Base-by-base conservation (phyloP, 257 asterid genomes). In the Solanum sparsipilum region DNA sequence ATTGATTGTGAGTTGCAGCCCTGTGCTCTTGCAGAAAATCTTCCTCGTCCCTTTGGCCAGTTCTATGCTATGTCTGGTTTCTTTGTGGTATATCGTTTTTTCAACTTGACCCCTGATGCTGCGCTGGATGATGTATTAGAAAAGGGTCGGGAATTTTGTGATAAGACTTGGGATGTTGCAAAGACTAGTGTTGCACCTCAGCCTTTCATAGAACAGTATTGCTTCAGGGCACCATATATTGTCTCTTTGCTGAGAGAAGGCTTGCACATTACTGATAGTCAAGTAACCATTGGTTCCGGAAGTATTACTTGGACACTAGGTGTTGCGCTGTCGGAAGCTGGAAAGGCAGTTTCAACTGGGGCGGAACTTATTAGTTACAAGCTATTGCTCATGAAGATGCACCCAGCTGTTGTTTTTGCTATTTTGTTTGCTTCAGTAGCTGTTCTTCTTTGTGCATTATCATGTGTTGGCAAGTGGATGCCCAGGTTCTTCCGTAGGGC, bases 301-400 rank as follows among this genome's bases (percentile, higher is more conserved):
- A 96, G 99, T 91, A 94, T 96, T 87, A 95, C 99, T 70, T 96
- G 99, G 99, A 95, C 99, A 21, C 95, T 95, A 44, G 99, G 99
- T 88, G 99, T 95, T 91, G 99, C 99, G 75, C 89, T 96, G 89
- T 92, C 90, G 88, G 99, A 96, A 94, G 99, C 99, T 71, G 99
- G 98, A 56, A 95, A 93, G 92, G 91, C 92, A 85, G 90, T 93
- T 91, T 91, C 98, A 10, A 78, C 88, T 78, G 88, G 92, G 88
- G 87, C 88, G 67, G 92, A 87, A 65, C 70, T 89, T 88, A 93
- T 88, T 73, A 84, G 92, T 89, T 94, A 94, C 89, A 93, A 92
- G 74, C 81, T 91, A 58, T 90, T 94, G 74, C 90, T 89, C 89
- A 86, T 89, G 90, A 94, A 90, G 92, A 90, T 94, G 82, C 91